These are phyloP conservation scores for Pyropia haitanensis DNA, from an alignment of 23 red algal species.

Conservation along the genomic window DNA sequence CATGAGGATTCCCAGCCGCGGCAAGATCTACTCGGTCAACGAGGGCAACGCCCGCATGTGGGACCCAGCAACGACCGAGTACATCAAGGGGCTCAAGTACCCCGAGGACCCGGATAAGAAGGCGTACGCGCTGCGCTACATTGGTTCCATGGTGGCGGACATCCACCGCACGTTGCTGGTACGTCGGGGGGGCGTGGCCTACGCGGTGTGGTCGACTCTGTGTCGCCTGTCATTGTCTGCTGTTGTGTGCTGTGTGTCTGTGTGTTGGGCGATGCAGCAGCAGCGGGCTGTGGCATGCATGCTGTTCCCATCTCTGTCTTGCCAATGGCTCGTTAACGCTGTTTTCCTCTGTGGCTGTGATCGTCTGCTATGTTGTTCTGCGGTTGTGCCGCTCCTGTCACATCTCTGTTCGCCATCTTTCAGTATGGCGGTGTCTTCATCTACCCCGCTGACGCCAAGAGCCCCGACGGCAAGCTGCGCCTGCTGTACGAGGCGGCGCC, in stretches of 20 bases:
- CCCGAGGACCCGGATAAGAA: constrained; percentile 61
- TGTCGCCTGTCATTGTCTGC: no score
- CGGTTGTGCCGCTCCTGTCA: no score
- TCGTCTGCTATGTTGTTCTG: no score
- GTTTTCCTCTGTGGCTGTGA: no score
- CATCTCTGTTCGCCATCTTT: no score
- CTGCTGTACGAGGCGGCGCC: constrained; percentile 95
- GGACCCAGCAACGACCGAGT: constrained; percentile 75
- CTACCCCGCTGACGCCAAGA: constrained; percentile 94
- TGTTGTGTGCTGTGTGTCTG: no score
- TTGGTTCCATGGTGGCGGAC: constrained; percentile 97
- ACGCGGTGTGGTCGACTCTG: no score
- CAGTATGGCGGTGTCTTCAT: constrained; percentile 87
- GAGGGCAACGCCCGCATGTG: constrained; percentile 92
- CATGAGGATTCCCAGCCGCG: constrained; percentile 76
- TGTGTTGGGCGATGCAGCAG: no score
- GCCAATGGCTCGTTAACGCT: no score
- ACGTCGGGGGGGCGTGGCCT: no score
- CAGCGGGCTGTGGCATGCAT: no score
- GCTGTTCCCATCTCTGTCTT: no score
- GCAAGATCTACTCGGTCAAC: constrained; percentile 98
- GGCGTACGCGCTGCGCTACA: constrained; percentile 87
- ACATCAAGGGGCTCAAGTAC: constrained; percentile 79
- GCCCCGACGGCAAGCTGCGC: constrained; percentile 72
- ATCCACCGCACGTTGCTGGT: constrained; percentile 69